Percentiles rank a stretch among this genome's conserved stretches.
Evolutionary conservation across 257 asterid genomes (phyloP).

Genomic region (Knoxia roxburghii): DNA sequence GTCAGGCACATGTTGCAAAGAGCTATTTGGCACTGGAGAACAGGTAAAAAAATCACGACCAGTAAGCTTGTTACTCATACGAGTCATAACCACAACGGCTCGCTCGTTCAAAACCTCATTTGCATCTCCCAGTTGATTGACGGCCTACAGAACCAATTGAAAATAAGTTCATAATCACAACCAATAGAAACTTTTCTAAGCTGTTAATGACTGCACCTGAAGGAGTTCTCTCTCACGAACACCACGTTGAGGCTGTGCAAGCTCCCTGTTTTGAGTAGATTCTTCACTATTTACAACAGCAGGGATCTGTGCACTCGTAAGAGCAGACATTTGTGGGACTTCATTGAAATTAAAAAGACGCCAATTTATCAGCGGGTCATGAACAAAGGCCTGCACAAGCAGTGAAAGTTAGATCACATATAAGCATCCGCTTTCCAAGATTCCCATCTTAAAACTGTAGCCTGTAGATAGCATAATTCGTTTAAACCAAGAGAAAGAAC

Average conservation of each 20-base stretch:
- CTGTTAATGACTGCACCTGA: slow-evolving; percentile 43
- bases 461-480: background rate
- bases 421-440: background rate
- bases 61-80: slow-evolving; percentile 96
- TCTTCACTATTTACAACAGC: slow-evolving; percentile 65
- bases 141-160: slow-evolving; percentile 50
- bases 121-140: slow-evolving; percentile 95
- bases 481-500: background rate
- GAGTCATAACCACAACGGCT: slow-evolving; percentile 94
- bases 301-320: slow-evolving; percentile 51
- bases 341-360: slow-evolving; percentile 98
- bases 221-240: slow-evolving; percentile 93
- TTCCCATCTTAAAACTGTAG: background rate
- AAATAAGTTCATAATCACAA: slow-evolving; percentile 4
- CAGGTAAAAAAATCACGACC: slow-evolving; percentile 78
- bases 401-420: background rate
- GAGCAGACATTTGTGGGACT: slow-evolving; percentile 85
- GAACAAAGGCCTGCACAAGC: slow-evolving; percentile 87
- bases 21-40: slow-evolving; percentile 52
- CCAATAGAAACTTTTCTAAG: background rate
- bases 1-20: slow-evolving; percentile 59
- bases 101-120: slow-evolving; percentile 94
- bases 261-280: slow-evolving; percentile 50
- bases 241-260: slow-evolving; percentile 80
- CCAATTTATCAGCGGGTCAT: slow-evolving; percentile 97